Conservation (phyloP, 768 basidiomycete species). For the Paxillus rubicundulus region DNA sequence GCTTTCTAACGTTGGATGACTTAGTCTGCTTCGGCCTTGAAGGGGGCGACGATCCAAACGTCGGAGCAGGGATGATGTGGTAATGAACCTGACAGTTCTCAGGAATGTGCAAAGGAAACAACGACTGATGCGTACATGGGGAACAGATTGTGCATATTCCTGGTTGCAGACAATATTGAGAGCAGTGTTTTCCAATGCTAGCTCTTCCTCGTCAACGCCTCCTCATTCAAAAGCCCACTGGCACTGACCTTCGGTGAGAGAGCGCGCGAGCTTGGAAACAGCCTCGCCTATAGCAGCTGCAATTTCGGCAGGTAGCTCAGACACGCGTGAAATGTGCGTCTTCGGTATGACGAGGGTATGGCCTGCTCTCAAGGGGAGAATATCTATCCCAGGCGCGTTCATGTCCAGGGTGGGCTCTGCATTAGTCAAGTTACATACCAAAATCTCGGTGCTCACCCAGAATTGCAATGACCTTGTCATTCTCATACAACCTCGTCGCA, state of each 20-base stretch:
- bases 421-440: background rate
- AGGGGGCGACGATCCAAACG: conserved; percentile 26
- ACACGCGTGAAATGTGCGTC: conserved; percentile 55
- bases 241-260: conserved; percentile 55
- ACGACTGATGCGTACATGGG: conserved; percentile 50
- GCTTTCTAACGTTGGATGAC: background rate
- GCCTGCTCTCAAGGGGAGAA: conserved; percentile 62
- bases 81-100: conserved; percentile 59
- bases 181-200: conserved; percentile 52
- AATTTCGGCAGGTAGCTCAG: conserved; percentile 60
- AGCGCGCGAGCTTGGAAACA: conserved; percentile 60
- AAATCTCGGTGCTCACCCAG: conserved; percentile 44
- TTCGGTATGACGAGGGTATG: conserved; percentile 75
- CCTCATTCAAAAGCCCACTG: background rate
- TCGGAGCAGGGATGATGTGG: conserved; percentile 73
- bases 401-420: background rate
- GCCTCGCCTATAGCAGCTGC: conserved; percentile 58
- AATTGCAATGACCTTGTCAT: conserved; percentile 61
- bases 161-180: conserved; percentile 80
- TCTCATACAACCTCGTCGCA: conserved; percentile 55
- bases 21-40: background rate
- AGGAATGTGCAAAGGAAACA: background rate
- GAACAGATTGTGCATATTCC: conserved; percentile 77
- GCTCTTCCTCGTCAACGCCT: background rate
- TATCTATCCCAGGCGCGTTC: conserved; percentile 42